phyloP scores from a whole-genome alignment of 2,329 filamentous ascomycete species.

The Epichloe baconii region DNA sequence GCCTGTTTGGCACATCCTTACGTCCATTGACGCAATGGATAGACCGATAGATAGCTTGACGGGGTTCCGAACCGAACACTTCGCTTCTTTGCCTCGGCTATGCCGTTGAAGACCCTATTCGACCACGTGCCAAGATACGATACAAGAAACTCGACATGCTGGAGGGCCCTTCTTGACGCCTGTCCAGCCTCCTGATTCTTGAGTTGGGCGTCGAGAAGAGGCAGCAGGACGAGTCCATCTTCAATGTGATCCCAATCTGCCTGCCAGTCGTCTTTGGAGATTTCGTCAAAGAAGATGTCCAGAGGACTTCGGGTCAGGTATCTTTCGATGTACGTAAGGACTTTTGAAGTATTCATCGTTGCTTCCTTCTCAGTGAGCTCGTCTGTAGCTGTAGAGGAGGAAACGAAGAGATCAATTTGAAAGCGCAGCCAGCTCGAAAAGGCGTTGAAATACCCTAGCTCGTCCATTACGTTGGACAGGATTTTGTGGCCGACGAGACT shows the following conservation, averaged over 20 bases:
- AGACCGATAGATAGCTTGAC: conserved; percentile 30
- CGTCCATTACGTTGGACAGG: conserved; percentile 56
- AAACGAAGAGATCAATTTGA: conserved; percentile 65
- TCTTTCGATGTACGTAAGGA: conserved; percentile 65
- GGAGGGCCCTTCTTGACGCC: conserved; percentile 36
- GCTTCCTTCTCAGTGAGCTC: conserved; percentile 70
- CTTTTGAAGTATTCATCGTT: conserved; percentile 56
- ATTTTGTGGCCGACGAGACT: conserved; percentile 62
- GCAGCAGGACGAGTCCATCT: conserved; percentile 30
- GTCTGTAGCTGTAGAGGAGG: conserved; percentile 45
- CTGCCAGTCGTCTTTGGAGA: conserved; percentile 37
- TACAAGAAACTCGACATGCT: conserved; percentile 51
- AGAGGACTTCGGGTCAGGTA: conserved; percentile 56
- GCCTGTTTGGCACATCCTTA: conserved; percentile 35
- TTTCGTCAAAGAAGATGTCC: conserved; percentile 42
- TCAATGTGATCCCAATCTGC: conserved; percentile 31
- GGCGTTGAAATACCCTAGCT: conserved; percentile 61
- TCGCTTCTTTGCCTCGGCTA: conserved; percentile 56
- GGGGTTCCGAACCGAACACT: conserved; percentile 53
- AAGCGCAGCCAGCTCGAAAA: conserved; percentile 79
- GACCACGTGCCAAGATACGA: conserved; percentile 44
- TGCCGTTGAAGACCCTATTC: conserved; percentile 48
- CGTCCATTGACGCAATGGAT: conserved; percentile 39
- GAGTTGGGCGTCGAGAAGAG: conserved; percentile 36
- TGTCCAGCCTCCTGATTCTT: conserved; percentile 32